A percentile compares a stretch with the other conserved stretches of the same genome.
These are phyloP conservation scores for Biscogniauxia sp. DNA, from an alignment of 2,329 filamentous ascomycete genomes.

Conservation along the genomic window DNA sequence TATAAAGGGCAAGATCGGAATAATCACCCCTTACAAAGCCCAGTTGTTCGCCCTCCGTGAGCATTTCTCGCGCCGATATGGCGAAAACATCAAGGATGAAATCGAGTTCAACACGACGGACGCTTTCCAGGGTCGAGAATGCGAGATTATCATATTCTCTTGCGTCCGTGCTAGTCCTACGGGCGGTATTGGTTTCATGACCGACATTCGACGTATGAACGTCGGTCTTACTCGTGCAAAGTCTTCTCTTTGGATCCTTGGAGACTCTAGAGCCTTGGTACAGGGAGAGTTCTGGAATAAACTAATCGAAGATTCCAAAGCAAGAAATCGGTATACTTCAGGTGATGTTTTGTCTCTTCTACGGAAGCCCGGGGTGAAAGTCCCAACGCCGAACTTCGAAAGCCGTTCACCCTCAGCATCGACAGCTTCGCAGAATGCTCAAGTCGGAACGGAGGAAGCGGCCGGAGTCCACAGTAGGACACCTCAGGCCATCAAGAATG, in stretches of 20 bases:
- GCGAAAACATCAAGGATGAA: conserved; percentile 68
- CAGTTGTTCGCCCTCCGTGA: conserved; percentile 78
- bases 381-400: conserved; percentile 26
- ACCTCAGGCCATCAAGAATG: background rate
- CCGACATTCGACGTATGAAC: conserved; percentile 98
- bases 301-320: conserved; percentile 77
- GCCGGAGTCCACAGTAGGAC: background rate
- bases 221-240: conserved; percentile 96
- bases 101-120: conserved; percentile 99
- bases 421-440: background rate
- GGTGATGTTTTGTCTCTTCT: conserved; percentile 56
- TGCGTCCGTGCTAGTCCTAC: conserved; percentile 92
- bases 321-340: conserved; percentile 72
- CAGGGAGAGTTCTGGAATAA: conserved; percentile 90
- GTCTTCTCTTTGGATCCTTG: conserved; percentile 93
- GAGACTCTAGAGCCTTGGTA: conserved; percentile 81
- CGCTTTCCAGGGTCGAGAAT: conserved; percentile 94
- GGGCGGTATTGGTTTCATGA: conserved; percentile 96
- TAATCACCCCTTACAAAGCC: conserved; percentile 97
- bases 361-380: conserved; percentile 40
- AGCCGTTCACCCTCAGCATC: conserved; percentile 2
- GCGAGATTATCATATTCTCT: conserved; percentile 98
- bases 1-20: conserved; percentile 81
- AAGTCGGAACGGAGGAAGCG: background rate
- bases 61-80: conserved; percentile 71